These are phyloP conservation scores for Helicocarpus griseus DNA, from an alignment of 2,329 filamentous ascomycete species.

Conservation along the genomic window DNA sequence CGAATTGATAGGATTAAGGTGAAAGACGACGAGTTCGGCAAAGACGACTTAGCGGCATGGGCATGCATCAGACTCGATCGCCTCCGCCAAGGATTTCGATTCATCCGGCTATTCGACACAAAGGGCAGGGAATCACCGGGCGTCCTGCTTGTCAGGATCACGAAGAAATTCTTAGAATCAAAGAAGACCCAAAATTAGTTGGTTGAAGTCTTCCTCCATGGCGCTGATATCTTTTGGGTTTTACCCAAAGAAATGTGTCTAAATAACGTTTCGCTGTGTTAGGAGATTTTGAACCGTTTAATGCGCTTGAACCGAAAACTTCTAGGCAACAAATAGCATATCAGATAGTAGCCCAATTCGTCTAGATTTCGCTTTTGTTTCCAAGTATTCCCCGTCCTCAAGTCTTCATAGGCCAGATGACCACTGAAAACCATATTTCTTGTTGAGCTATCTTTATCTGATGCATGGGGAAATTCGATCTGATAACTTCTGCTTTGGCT, in stretches of 20 bases:
- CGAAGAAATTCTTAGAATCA: constrained; percentile 40
- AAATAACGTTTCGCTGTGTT: no score
- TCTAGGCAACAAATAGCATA: no score
- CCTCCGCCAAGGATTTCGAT: constrained; percentile 62
- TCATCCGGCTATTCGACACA: constrained; percentile 65
- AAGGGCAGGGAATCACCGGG: constrained; percentile 58
- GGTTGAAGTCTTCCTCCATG: not conserved
- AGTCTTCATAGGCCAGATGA: no score
- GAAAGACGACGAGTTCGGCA: constrained; percentile 72
- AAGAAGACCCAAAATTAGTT: no score
- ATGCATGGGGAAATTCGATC: not conserved
- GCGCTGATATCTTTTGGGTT: not conserved
- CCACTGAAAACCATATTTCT: no score
- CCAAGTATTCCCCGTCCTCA: no score
- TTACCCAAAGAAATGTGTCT: no score
- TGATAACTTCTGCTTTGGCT: not conserved
- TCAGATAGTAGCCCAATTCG: no score
- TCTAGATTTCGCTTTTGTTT: no score
- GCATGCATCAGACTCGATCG: constrained; percentile 78
- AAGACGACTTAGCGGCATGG: constrained; percentile 77
- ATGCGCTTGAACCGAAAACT: no score
- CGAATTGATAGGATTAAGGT: constrained; percentile 58
- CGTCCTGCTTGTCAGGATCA: constrained; percentile 62
- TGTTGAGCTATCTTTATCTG: no score
- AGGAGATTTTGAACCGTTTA: no score